Evolutionary conservation across 2,329 filamentous ascomycete species (phyloP).

Genomic region (Alternaria tenuissima): DNA sequence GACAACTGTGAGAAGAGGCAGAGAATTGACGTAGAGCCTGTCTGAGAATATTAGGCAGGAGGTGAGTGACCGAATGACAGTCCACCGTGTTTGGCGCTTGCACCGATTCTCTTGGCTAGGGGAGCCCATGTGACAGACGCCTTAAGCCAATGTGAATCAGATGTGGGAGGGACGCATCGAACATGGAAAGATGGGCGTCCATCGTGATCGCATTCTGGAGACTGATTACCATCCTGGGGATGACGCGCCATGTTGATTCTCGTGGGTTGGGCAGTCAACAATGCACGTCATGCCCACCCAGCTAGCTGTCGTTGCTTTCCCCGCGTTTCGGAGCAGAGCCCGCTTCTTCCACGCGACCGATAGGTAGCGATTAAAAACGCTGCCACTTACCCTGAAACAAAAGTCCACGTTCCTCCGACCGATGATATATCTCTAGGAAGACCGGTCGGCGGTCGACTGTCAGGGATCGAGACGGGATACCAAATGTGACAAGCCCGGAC

Average conservation of each 20-base stretch:
- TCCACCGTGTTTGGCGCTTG: slow-evolving; percentile 37
- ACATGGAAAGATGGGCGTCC: slow-evolving; percentile 14
- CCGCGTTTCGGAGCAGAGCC: slow-evolving; percentile 14
- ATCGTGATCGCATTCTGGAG: slow-evolving; percentile 20
- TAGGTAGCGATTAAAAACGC: not conserved
- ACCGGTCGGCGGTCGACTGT: not conserved
- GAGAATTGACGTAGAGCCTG: slow-evolving; percentile 13
- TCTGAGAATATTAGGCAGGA: slow-evolving; percentile 11
- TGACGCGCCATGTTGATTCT: slow-evolving; percentile 19
- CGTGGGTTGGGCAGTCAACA: slow-evolving; percentile 8
- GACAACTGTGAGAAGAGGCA: slow-evolving; percentile 12
- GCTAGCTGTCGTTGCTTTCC: slow-evolving; percentile 4
- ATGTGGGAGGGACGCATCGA: slow-evolving; percentile 12
- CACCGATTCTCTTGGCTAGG: slow-evolving; percentile 37
- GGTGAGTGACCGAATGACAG: slow-evolving; percentile 32
- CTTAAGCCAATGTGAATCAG: slow-evolving; percentile 23
- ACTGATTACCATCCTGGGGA: slow-evolving; percentile 7
- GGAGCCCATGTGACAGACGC: slow-evolving; percentile 39
- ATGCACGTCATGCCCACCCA: slow-evolving; percentile 18
- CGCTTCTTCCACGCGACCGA: slow-evolving; percentile 3
- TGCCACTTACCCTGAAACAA: not conserved
- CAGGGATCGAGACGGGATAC: slow-evolving; percentile 1
- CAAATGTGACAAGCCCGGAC: slow-evolving; percentile 5
- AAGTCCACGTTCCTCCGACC: not conserved
- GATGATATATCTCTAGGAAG: not conserved